Base-by-base conservation (phyloP, 495 filamentous ascomycete species). In the Parathielavia appendiculata region DNA sequence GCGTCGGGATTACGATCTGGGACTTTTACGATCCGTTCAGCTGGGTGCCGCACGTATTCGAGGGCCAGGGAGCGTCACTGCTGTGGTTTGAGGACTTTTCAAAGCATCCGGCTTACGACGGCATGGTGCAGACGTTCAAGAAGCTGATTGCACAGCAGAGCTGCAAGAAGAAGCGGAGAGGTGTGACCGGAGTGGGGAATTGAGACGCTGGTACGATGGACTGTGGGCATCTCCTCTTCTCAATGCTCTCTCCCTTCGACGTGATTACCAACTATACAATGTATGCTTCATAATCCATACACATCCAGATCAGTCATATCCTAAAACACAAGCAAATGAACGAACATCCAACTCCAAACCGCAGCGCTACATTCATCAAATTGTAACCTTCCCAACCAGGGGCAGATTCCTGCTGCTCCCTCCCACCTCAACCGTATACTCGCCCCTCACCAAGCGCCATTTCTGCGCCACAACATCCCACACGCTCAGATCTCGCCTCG, bases 1-100 rank as follows among this genome's bases (percentile, higher is more conserved):
- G 88, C 63, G 76, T 88, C 4, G 88, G 86, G 6, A 73, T 90
- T 32, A 89, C 84, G 7, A 75, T 86, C 23, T 89, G 86, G 87
- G 86, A 78, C 55, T 78, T 72, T 39, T 72, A 72, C 36, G 76
- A 80, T 43, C 72, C 36, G 71, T 83, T 75, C 78, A 79, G 47
- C 64, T 87, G 83, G 84, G 74, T 87, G 17, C 83, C 83, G 0
- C 61, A 63, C 26, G 72, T 73, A 0, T 87, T 87, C 63, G 55
- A 73, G 0, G 83, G 82, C 17, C 63, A 80, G 35, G 82, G 81
- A 12, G 77, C 70, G 9, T 77, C 80, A 4, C 62, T 72, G 39
- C 71, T 82, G 19, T 84, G 79, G 76, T 68, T 72, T 39, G 74
- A 71, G 51, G 74, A 83, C 52, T 76, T 80, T 23, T 69, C 53